Percentiles rank a stretch among this genome's conserved stretches.
Evolutionary conservation across 495 filamentous ascomycete species (phyloP).

Genomic region (Penicillium maclennaniae): DNA sequence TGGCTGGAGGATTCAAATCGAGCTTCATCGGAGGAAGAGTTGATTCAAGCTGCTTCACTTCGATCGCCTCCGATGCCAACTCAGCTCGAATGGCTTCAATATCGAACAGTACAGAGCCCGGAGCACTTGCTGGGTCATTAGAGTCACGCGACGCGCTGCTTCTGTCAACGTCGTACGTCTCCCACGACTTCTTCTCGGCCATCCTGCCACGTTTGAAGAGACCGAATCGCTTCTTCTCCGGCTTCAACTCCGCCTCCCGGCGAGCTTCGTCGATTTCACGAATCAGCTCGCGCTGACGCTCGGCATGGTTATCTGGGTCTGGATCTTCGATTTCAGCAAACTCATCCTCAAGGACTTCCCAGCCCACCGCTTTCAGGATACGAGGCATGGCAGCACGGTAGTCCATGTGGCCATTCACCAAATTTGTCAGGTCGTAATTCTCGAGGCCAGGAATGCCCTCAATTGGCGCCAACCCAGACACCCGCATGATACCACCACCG

Average conservation of each 20-base stretch:
- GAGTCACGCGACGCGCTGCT: conserved; percentile 22
- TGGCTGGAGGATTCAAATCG: conserved; percentile 44
- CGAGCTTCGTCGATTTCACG: conserved; percentile 94
- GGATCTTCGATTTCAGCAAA: conserved; percentile 97
- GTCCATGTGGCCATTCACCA: conserved; percentile 93
- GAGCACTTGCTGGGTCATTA: conserved; percentile 23
- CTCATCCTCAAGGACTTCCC: conserved; percentile 86
- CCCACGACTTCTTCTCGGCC: conserved; percentile 85
- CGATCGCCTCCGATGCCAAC: conserved; percentile 69
- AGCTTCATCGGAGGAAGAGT: conserved; percentile 88
- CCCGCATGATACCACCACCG: conserved; percentile 82
- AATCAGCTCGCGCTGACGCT: conserved; percentile 88
- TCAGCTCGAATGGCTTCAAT: conserved; percentile 90
- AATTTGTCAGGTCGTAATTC: conserved; percentile 81
- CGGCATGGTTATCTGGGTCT: conserved; percentile 86
- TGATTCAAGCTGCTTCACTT: conserved; percentile 78
- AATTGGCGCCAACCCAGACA: conserved; percentile 83
- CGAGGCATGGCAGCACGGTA: conserved; percentile 90
- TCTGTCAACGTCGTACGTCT: conserved; percentile 72
- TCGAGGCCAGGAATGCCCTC: conserved; percentile 77
- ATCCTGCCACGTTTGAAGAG: conserved; percentile 76
- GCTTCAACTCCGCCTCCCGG: conserved; percentile 72
- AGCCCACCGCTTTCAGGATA: conserved; percentile 79
- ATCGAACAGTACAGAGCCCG: conserved; percentile 75
- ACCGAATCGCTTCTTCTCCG: conserved; percentile 68